phyloP scores from a whole-genome alignment of 1,139 yeast species.

The Saccharomyces hybrid region DNA sequence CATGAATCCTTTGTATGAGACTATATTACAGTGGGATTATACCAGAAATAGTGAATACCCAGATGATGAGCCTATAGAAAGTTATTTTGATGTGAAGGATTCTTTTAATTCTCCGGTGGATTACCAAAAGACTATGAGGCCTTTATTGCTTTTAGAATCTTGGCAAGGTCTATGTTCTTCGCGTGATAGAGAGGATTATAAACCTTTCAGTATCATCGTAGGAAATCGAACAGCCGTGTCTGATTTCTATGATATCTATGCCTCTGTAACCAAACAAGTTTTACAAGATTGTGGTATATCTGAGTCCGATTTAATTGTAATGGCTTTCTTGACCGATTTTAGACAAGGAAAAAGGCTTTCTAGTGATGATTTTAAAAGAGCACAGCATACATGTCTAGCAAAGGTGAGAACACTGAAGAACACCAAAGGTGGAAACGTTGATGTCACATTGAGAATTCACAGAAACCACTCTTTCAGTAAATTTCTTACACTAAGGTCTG shows the following conservation, averaged over 20 bases:
- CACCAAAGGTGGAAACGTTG: constrained; percentile 57
- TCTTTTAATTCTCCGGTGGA: constrained; percentile 51
- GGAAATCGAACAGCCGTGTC: constrained; percentile 82
- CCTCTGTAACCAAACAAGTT: constrained; percentile 53
- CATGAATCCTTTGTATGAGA: constrained; percentile 63
- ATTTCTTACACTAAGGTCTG: constrained; percentile 55
- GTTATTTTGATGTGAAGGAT: constrained; percentile 36
- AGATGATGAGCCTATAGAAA: constrained; percentile 34
- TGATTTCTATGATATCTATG: constrained; percentile 80
- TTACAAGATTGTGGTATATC: constrained; percentile 48
- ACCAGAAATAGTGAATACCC: constrained; percentile 54
- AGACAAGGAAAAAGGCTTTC: constrained; percentile 17
- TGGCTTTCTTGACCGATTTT: constrained; percentile 42
- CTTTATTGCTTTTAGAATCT: constrained; percentile 77
- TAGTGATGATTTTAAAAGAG: constrained; percentile 25
- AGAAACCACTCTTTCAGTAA: constrained; percentile 36
- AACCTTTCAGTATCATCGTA: constrained; percentile 58
- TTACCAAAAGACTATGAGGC: constrained; percentile 64
- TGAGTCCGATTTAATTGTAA: constrained; percentile 72
- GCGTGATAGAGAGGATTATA: constrained; percentile 53
- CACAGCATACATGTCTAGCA: constrained; percentile 52
- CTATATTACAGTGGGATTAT: constrained; percentile 73
- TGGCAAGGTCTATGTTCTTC: constrained; percentile 87
- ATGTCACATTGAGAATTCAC: constrained; percentile 63
- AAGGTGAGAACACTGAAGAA: constrained; percentile 66